Base-by-base conservation (phyloP, 2,329 filamentous ascomycete species). In the Colletotrichum simmondsii region DNA sequence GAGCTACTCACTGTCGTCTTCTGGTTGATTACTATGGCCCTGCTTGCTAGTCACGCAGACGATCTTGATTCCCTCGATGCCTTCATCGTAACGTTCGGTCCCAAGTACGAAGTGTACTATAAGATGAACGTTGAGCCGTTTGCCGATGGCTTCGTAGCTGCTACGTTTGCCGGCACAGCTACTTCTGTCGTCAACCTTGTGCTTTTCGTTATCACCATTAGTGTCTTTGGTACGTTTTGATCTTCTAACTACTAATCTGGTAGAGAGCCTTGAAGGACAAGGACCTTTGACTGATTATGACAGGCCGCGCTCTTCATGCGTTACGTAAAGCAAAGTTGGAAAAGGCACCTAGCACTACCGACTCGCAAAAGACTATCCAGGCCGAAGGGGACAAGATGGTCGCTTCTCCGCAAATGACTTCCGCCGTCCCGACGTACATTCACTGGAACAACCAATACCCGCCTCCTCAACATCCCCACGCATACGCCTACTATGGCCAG, bases 61-160 rank as follows among this genome's bases (percentile, higher is more conserved):
- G 74, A 75, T 14, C 73, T 75, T 16, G 73, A 75, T 56, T 72
- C 72, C 19, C 68, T 74, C 61, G 67, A 74, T 11, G 73, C 67
- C 5, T 75, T 71, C 60, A 65, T 73, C 22, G 66, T 71, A 12
- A 74, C 67, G 1, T 67, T 75, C 22, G 73, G 70, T 7, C 73
- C 74, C 12, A 69, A 69, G 26, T 75, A 71, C 46, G 67, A 75
- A 60, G 56, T 68, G 14, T 74, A 74, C 28, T 75, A 75, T 62
- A 68, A 75, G 59, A 65, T 72, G 53, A 69, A 69, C n/a, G 54
- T 75, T 5, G 61, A 75, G 16, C 60, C 60, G 11, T 68, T 68
- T 52, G 71, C 73, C 14, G 26, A 67, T 2, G 74, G 74, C 10
- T 75, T 75, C 26, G 71, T 75, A 2, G 65, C 67, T 10, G 74